Base-by-base conservation (phyloP, 805 yeast species). In the Saccharomycopsis sp. region DNA sequence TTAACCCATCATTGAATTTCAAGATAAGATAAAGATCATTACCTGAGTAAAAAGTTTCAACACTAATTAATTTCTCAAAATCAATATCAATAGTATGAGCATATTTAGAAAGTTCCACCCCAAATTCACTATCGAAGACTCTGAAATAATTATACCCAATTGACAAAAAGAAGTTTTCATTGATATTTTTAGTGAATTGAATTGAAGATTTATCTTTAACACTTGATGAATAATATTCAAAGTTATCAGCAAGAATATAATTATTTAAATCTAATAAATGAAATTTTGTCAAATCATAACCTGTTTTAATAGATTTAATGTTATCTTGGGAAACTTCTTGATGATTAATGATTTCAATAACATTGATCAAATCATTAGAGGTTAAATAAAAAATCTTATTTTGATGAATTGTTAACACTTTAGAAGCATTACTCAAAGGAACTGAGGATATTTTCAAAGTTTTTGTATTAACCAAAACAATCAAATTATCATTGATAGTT, bases 101-200 rank as follows among this genome's bases (percentile, higher is more conserved):
- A 15, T 21, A 45, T 17, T 32, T 36, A 31, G 30, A 34, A 13
- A 26, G 39, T 31, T 48, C 51, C 21, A 40, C 25, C 4, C 47
- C 50, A 18, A 28, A 36, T 28, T 51, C 51, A 17, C 46, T 23
- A 34, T 59, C 58, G 29, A 49, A 50, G 3, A 56, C 27, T n/a
- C 23, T 45, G 2, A 49, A 25, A 1, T 27, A 21, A 3, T 48
- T 33, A 4, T 43, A 25, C 0, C 56, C 40, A 31, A 52, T 36
- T 2, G 37, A 49, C 13, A 49, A 43, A 1, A 55, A 40, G n/a
- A 47, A 47, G 18, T 52, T 53, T 3, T 48, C 49, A 34, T 49
- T 34, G 17, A 50, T 37, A 13, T 44, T 30, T 10, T 40, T 23
- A 27, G 21, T 44, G 31, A 20, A 34, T n/a, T 36, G 29, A 2